A percentile compares a stretch with the other conserved stretches of the same genome.
phyloP scores from a whole-genome alignment of 1,139 yeast species.

The Geotrichum citri-aurantii region DNA sequence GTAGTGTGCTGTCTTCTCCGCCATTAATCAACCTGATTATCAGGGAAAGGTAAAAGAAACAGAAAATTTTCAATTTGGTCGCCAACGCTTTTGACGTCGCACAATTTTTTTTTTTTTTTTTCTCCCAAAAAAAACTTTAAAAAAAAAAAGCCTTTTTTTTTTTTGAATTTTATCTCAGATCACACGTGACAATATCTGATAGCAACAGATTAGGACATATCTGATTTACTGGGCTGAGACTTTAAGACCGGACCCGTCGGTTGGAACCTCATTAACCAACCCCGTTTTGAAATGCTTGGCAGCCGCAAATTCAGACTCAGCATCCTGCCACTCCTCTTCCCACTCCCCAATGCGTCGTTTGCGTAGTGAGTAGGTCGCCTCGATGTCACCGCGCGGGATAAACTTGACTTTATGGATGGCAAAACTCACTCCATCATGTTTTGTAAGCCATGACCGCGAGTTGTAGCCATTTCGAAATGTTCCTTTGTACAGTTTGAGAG shows the following conservation, averaged over 20 bases:
- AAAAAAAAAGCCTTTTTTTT: neutral
- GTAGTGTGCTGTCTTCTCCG: neutral
- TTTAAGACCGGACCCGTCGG: neutral
- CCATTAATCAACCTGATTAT: neutral
- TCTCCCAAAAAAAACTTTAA: neutral
- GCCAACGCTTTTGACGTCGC: neutral
- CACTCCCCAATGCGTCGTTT: conserved; percentile 31
- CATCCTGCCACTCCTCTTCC: conserved; percentile 15
- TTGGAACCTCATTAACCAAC: neutral
- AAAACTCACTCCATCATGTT: conserved; percentile 66
- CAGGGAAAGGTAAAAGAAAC: neutral
- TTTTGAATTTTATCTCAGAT: neutral
- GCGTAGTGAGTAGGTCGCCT: conserved; percentile 26
- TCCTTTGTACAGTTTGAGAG: conserved; percentile 56
- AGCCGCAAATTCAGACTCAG: neutral
- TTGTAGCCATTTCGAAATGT: conserved; percentile 60
- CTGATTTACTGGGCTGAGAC: neutral
- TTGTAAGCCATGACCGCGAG: conserved; percentile 63
- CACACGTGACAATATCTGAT: neutral
- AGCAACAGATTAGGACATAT: neutral
- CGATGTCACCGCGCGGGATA: conserved; percentile 31
- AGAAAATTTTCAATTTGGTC: neutral
- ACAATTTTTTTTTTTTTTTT: too few species aligned
- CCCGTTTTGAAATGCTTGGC: neutral
- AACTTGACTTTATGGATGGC: conserved; percentile 48